Evolutionary conservation across 768 basidiomycete species (phyloP).

Genomic region (Galerina sulciceps): DNA sequence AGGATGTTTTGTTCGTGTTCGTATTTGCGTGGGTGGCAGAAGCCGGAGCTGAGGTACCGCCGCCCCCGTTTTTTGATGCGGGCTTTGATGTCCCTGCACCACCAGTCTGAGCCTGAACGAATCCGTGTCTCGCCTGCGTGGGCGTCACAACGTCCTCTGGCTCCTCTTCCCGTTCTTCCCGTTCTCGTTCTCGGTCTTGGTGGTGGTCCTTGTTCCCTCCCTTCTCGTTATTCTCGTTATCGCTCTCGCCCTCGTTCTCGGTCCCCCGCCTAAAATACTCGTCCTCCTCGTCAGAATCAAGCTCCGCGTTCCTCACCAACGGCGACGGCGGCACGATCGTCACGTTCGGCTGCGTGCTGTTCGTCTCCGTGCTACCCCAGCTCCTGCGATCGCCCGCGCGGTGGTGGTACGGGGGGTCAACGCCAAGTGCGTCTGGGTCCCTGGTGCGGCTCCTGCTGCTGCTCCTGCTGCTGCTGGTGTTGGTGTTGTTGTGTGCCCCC

Average conservation of each 20-base stretch:
- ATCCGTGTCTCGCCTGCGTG: conserved; percentile 2
- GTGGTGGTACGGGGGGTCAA: neutral
- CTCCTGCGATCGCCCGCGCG: conserved; percentile 19
- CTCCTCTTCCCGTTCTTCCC: neutral
- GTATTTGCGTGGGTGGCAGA: neutral
- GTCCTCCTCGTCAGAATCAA: conserved; percentile 27
- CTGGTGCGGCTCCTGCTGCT: conserved; percentile 7
- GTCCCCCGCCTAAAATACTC: neutral
- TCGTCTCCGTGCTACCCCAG: conserved; percentile 32
- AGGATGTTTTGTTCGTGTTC: neutral
- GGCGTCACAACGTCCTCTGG: conserved; percentile 10
- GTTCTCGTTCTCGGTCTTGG: conserved; percentile 8
- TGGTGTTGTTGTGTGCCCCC: no score
- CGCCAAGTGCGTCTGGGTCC: neutral
- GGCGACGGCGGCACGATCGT: conserved; percentile 52
- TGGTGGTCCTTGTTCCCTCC: neutral
- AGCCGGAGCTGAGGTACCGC: conserved; percentile 1
- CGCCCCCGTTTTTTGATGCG: no score
- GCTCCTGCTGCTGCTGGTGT: conserved; percentile 10
- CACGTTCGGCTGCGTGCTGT: conserved; percentile 43
- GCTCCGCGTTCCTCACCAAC: conserved; percentile 26
- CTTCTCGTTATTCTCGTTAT: no score
- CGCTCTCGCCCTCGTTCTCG: conserved; percentile 1
- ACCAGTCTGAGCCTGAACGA: no score
- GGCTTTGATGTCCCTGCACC: no score